Evolutionary conservation across 768 basidiomycete species (phyloP).

Genomic region (Rubroboletus satanas): DNA sequence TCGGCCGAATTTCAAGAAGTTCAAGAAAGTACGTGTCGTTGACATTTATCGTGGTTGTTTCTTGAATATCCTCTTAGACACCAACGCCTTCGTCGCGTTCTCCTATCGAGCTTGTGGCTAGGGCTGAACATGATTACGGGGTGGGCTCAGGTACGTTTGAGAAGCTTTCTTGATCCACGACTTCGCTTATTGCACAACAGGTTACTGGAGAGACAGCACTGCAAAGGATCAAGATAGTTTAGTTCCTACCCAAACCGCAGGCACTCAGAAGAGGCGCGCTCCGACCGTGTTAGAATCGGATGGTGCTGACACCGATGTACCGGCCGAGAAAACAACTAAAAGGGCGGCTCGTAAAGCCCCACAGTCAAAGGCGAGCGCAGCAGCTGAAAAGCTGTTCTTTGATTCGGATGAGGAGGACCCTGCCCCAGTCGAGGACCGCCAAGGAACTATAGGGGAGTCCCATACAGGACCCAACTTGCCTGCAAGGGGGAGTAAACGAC

Average conservation of each 20-base stretch:
- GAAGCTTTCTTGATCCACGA: background rate
- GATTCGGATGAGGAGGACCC: constrained; percentile 44
- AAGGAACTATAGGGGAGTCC: background rate
- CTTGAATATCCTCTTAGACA: constrained; percentile 23
- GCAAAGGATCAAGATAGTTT: constrained; percentile 15
- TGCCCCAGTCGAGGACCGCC: background rate
- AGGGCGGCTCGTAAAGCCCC: constrained; percentile 20
- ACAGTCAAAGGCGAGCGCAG: constrained; percentile 25
- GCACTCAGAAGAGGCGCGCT: constrained; percentile 23
- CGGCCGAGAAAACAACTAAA: constrained; percentile 12
- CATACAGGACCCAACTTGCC: constrained; percentile 4
- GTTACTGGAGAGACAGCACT: constrained; percentile 51
- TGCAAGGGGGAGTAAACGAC: constrained; percentile 20
- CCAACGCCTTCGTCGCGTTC: constrained; percentile 21
- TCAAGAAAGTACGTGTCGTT: constrained; percentile 54
- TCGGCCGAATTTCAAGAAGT: constrained; percentile 71
- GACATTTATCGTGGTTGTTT: constrained; percentile 6
- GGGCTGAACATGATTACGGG: constrained; percentile 51
- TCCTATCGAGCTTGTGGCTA: constrained; percentile 50
- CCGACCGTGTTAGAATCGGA: constrained; percentile 40
- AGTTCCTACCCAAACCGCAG: constrained; percentile 15
- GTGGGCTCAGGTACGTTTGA: constrained; percentile 45
- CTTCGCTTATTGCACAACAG: constrained; percentile 30
- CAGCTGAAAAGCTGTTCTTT: constrained; percentile 46
- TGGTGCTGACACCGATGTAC: constrained; percentile 29